These are phyloP conservation scores for Brettanomyces naardenensis DNA, from an alignment of 805 yeast genomes.

Conservation along the genomic window DNA sequence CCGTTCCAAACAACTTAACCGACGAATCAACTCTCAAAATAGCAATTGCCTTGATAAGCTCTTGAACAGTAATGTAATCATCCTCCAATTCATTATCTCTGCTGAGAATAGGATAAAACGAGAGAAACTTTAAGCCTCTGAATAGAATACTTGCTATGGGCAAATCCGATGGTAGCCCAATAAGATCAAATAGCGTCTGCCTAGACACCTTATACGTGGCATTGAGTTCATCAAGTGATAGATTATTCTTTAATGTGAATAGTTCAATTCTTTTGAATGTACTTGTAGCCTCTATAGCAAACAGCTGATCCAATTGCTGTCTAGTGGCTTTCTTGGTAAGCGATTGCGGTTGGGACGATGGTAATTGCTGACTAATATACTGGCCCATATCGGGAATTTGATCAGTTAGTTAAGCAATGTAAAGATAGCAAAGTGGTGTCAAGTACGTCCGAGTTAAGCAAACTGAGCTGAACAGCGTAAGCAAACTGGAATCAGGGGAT, in stretches of 20 bases:
- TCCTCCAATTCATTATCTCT: background rate
- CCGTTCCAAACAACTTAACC: slow-evolving; percentile 23
- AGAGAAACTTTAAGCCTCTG: slow-evolving; percentile 32
- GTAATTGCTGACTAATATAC: too few species aligned
- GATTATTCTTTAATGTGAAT: slow-evolving; percentile 15
- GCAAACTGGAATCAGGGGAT: too few species aligned
- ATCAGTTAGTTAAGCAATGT: too few species aligned
- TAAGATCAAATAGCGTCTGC: slow-evolving; percentile 18
- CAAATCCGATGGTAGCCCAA: slow-evolving; percentile 29
- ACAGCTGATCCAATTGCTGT: slow-evolving; percentile 10
- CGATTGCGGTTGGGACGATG: background rate
- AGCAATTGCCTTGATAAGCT: slow-evolving; percentile 35
- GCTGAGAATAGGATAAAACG: slow-evolving; percentile 17
- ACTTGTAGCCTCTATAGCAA: slow-evolving; percentile 12
- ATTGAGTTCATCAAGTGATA: slow-evolving; percentile 15
- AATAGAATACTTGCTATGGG: slow-evolving; percentile 29
- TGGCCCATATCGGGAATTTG: too few species aligned
- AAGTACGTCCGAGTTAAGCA: too few species aligned
- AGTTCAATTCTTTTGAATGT: slow-evolving; percentile 19
- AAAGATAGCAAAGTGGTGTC: too few species aligned
- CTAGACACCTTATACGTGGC: slow-evolving; percentile 19
- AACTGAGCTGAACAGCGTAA: too few species aligned
- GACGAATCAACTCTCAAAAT: slow-evolving; percentile 38
- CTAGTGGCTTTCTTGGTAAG: slow-evolving; percentile 8
- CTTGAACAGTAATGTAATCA: slow-evolving; percentile 28